Base-by-base conservation (phyloP, 768 basidiomycete species). In the Favolaschia claudopus region DNA sequence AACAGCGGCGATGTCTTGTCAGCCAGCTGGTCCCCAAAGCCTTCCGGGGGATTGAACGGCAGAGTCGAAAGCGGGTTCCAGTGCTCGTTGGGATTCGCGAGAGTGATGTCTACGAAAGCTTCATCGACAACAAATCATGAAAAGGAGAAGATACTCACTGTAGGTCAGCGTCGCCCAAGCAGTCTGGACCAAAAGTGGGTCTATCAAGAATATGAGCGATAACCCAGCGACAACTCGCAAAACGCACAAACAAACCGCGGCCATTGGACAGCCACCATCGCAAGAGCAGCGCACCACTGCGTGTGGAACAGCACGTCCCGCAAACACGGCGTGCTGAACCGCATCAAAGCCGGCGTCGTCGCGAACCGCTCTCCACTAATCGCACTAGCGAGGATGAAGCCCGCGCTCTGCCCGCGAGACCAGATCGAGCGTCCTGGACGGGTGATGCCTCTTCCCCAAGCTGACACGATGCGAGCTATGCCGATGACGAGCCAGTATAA, bases 251-350 rank as follows among this genome's bases (percentile, higher is more conserved):
- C 83, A 72, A 96, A 98, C 15, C 81, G 79, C 0, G 97, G 96
- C 96, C 96, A 99, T 70, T 93, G 84, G 20, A 99, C 94, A 31
- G 96, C 93, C 51, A 99, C 88, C 92, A 97, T 96, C 29, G 87
- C 88, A 14, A 99, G 79, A 29, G 89, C 84, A 36, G 93, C 85
- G 71, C 91, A 93, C 91, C 92, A 98, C 65, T 97, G 95, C 0
- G 95, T 92, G 68, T 96, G 94, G 72, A 94, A 91, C 46, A 98
- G 84, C 47, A 99, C 83, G 72, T 99, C 97, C 50, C 95, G 82
- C 76, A 96, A 77, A 7, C 94, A 93, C 2, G 97, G 96, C 0
- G 97, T 70, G 95, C 95, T 89, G 69, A 95, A 99, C 48, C 96
- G 81, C 77, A 97, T 82, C 49, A 99, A 79, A 0, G 93, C 93